Conservation (phyloP, 495 filamentous ascomycete genomes). For the Podospora australis region DNA sequence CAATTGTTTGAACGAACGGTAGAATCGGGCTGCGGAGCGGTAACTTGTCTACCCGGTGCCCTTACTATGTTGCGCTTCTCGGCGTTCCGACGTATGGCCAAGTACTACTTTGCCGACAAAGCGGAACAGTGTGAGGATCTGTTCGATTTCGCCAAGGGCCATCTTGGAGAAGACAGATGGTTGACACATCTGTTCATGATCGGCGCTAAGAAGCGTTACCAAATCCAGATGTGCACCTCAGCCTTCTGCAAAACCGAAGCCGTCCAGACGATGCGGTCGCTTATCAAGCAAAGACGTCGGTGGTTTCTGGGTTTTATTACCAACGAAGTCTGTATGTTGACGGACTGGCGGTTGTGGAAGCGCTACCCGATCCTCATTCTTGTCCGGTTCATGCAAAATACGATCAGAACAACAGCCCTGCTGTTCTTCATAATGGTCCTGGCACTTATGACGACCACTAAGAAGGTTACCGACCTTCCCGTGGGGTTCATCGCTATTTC, state of each 20-base stretch:
- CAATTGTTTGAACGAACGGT: conserved; percentile 96
- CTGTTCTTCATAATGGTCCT: conserved; percentile 95
- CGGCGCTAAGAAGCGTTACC: conserved; percentile 82
- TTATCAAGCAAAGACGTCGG: conserved; percentile 89
- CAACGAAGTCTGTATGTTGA: conserved; percentile 98
- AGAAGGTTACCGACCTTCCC: conserved; percentile 69
- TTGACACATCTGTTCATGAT: conserved; percentile 99
- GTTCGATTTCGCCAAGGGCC: conserved; percentile 94
- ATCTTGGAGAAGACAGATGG: conserved; percentile 95
- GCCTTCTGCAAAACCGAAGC: conserved; percentile 99
- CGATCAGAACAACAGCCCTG: conserved; percentile 88
- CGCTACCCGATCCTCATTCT: conserved; percentile 85
- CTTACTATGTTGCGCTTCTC: conserved; percentile 94
- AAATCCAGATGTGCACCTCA: conserved; percentile 95
- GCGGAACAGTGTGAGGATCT: conserved; percentile 93
- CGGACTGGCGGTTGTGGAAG: conserved; percentile 84
- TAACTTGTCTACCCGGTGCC: conserved; percentile 92
- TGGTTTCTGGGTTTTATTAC: conserved; percentile 99
- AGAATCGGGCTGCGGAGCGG: conserved; percentile 89
- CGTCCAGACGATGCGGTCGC: conserved; percentile 76
- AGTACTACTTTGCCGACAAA: conserved; percentile 98
- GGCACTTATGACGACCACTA: conserved; percentile 77
- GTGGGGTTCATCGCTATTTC: conserved; percentile 96
- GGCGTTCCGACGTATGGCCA: conserved; percentile 93
- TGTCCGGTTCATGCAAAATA: conserved; percentile 93